A percentile compares a stretch with the other conserved stretches of the same genome.
These are phyloP conservation scores for Clitopilus passeckerianus DNA, from an alignment of 768 basidiomycete species.

Conservation along the genomic window DNA sequence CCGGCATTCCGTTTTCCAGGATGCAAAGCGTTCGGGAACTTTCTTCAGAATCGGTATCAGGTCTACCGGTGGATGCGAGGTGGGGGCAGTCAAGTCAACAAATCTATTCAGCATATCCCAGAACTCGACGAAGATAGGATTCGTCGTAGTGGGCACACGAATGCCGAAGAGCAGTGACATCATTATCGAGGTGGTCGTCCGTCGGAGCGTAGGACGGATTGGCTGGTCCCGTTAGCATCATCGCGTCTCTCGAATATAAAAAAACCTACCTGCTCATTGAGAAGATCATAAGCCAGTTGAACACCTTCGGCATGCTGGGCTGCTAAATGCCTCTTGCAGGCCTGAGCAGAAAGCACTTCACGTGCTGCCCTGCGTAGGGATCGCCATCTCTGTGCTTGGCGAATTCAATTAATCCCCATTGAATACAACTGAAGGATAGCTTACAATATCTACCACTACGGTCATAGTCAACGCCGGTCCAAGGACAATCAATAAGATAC, in stretches of 20 bases:
- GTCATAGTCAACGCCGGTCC: background rate
- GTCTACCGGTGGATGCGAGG: conserved; percentile 1
- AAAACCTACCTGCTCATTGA: background rate
- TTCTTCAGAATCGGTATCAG: conserved; percentile 6
- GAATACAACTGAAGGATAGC: background rate
- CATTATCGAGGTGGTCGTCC: background rate
- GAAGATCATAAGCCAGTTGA: background rate
- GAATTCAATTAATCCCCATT: background rate
- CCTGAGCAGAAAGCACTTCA: background rate
- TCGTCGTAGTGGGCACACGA: background rate
- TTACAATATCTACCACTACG: background rate
- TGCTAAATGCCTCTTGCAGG: background rate
- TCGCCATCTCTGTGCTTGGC: background rate
- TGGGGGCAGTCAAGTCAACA: background rate
- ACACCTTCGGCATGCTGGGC: background rate
- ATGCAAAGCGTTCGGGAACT: conserved; percentile 11
- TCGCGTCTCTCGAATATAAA: background rate
- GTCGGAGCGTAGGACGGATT: background rate
- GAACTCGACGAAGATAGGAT: background rate
- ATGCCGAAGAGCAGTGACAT: background rate
- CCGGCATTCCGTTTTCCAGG: conserved; percentile 10
- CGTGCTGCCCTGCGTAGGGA: conserved; percentile 1
- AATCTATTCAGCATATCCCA: background rate
- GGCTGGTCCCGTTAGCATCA: background rate
- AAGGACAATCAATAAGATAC: background rate